These are phyloP conservation scores for Quercus berberidifolia DNA, from an alignment of 306 rosid species.

Conservation along the genomic window DNA sequence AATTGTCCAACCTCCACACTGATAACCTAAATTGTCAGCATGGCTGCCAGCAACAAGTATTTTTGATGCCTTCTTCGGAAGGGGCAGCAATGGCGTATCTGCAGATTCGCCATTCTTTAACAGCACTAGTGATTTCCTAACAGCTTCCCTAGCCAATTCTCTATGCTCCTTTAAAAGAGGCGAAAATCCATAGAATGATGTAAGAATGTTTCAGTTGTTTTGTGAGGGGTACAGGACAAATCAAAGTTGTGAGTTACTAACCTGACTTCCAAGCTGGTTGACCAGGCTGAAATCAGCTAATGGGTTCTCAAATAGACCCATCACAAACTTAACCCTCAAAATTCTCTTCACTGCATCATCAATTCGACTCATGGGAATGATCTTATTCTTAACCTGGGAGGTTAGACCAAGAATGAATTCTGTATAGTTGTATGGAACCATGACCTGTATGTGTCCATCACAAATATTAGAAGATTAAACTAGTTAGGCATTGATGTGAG, in stretches of 20 bases:
- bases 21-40: neutral
- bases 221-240: neutral
- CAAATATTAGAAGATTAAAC: neutral
- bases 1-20: constrained; percentile 2
- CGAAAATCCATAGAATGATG: neutral
- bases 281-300: neutral
- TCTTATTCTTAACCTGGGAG: neutral
- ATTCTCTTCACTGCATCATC: neutral
- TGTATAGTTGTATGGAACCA: constrained; percentile 1
- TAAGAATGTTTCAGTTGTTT: neutral
- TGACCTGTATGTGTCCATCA: neutral
- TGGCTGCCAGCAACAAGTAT: constrained; percentile 1
- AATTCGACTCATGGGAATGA: neutral
- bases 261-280: neutral
- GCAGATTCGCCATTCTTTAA: neutral
- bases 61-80: neutral
- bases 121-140: neutral
- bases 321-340: neutral
- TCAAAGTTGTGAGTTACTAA: neutral
- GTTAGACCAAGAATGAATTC: neutral
- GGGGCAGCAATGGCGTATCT: neutral
- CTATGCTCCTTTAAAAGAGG: neutral
- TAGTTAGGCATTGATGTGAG: neutral
- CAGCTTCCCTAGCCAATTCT: constrained; percentile 4
- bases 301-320: constrained; percentile 2